Evolutionary conservation across 1,139 yeast genomes (phyloP), one percentile per base, ranked within the genome.

Genomic region (Blastobotrys elegans): DNA sequence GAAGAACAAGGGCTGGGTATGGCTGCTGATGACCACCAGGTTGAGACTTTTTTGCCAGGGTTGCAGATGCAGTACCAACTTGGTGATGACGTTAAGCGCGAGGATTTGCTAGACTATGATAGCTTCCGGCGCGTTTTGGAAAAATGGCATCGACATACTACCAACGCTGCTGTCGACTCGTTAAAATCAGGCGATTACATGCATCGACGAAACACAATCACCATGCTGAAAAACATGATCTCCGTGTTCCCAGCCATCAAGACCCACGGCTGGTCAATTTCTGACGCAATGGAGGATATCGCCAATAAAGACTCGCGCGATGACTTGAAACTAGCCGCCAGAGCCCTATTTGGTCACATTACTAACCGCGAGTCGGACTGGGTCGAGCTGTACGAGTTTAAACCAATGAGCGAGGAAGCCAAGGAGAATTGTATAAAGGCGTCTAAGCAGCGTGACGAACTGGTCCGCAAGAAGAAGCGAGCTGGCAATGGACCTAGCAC

Each of bases 161-260:
- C 77, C 20, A 64, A 68, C 1, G 77, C 79, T 32, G 67, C 83
- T 35, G 60, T 71, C 3, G 63, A 70, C 7, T 73, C 84, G 11
- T 69, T 87, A 40, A 63, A 68, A 11, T 75, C 79, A 17, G 71
- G 72, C 1, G 85, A 84, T 50, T 90, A 89, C 61, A 84, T 87
- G 80, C 81, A 87, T 2, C 76, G 95, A 46, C 77, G 92, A 53
- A 90, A 89, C 64, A 77, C 88, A 2, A 85, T 90, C 51, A 84
- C 86, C 2, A 79, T 88, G 56, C 70, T 90, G 68, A 87, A 84
- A 61, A 82, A 80, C 55, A 68, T 84, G 51, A 67, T 84, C 29
- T 74, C 76, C 1, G 74, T 77, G 7, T 87, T 81, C 61, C 96
- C 96, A 0, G 69, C 72, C 13, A 77, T 87, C 24, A 82, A 80